Percentiles rank a stretch among this genome's conserved stretches.
These are phyloP conservation scores for Euphrasia confusa DNA, from an alignment of 257 asterid species.

Conservation along the genomic window DNA sequence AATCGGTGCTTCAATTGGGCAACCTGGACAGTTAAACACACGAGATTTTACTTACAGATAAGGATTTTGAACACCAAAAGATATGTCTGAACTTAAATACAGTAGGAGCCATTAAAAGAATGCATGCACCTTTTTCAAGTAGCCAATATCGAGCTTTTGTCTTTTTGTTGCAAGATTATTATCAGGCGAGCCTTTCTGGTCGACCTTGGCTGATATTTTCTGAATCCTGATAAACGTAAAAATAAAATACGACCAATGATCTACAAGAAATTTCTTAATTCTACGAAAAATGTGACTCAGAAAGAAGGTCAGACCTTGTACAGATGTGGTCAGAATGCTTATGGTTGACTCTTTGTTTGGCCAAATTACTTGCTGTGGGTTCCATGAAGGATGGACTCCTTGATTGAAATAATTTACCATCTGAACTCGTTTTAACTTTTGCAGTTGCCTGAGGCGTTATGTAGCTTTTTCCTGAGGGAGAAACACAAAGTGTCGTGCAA, in stretches of 20 bases:
- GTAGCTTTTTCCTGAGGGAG: slow-evolving; percentile 30
- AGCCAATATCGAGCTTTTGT: slow-evolving; percentile 81
- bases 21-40: slow-evolving; percentile 38
- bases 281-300: background rate
- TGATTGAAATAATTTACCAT: slow-evolving; percentile 29
- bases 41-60: slow-evolving; percentile 15
- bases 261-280: slow-evolving; percentile 5
- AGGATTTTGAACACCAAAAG: background rate
- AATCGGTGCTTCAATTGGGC: slow-evolving; percentile 67
- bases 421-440: slow-evolving; percentile 34
- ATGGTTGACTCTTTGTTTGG: slow-evolving; percentile 48
- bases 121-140: slow-evolving; percentile 54
- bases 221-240: slow-evolving; percentile 39
- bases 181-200: slow-evolving; percentile 27
- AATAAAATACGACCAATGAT: background rate
- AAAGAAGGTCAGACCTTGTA: slow-evolving; percentile 42
- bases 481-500: background rate
- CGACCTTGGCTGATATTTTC: slow-evolving; percentile 26
- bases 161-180: slow-evolving; percentile 57
- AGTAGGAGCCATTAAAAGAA: no score
- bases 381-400: slow-evolving; percentile 63
- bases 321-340: slow-evolving; percentile 28
- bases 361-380: slow-evolving; percentile 91
- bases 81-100: no score
- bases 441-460: slow-evolving; percentile 21